Percentiles rank a stretch among this genome's conserved stretches.
Conservation (phyloP, 768 basidiomycete genomes). For the Rhodocollybia butyracea region DNA sequence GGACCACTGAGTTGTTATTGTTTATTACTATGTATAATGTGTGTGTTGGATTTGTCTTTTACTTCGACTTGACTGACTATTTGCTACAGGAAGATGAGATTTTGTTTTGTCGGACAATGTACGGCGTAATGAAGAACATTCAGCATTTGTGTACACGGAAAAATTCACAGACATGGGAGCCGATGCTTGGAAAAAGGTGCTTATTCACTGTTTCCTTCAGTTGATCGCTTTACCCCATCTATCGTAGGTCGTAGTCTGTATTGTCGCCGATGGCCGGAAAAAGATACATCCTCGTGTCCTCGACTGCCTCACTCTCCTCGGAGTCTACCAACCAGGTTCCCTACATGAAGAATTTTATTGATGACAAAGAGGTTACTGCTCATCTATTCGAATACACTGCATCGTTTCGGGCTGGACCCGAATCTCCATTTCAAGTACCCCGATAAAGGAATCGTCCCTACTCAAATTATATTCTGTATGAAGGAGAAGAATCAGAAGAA, state of each 20-base stretch:
- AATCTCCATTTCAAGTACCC: slow-evolving; percentile 84
- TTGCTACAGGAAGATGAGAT: slow-evolving; percentile 74
- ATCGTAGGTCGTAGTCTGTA: slow-evolving; percentile 81
- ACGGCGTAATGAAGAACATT: slow-evolving; percentile 92
- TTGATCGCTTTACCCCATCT: neutral
- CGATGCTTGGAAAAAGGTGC: slow-evolving; percentile 93
- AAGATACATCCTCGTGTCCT: slow-evolving; percentile 81
- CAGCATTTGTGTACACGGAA: slow-evolving; percentile 80
- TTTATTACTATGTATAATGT: slow-evolving; percentile 98
- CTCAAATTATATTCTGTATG: slow-evolving; percentile 89
- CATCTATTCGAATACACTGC: slow-evolving; percentile 85
- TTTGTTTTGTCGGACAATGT: slow-evolving; percentile 87
- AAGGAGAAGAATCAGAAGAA: slow-evolving; percentile 97
- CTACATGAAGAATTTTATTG: slow-evolving; percentile 62
- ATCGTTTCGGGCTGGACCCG: slow-evolving; percentile 73
- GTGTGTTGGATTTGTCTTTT: slow-evolving; percentile 24
- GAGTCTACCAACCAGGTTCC: slow-evolving; percentile 74
- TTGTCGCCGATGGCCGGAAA: slow-evolving; percentile 85
- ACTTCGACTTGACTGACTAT: slow-evolving; percentile 5
- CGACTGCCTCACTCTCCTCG: slow-evolving; percentile 87
- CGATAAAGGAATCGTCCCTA: slow-evolving; percentile 90
- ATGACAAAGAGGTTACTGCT: slow-evolving; percentile 64
- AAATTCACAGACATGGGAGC: slow-evolving; percentile 91
- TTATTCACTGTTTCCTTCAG: neutral
- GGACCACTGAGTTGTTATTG: slow-evolving; percentile 88